These are phyloP conservation scores for Aspergillus sojae DNA, from an alignment of 2,329 filamentous ascomycete genomes.

Conservation along the genomic window DNA sequence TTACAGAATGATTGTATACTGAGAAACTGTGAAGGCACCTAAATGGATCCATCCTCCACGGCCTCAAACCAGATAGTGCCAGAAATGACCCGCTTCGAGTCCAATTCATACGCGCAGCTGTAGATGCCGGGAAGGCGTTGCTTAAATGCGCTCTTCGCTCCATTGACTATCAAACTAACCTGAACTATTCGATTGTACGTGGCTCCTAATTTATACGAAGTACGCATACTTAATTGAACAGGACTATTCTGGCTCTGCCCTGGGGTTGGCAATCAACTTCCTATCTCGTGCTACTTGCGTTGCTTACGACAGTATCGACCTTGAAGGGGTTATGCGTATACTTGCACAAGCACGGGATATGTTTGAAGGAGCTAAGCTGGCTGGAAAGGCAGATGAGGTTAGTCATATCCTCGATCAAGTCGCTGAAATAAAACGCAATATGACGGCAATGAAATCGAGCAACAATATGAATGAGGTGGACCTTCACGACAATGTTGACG, in stretches of 20 bases:
- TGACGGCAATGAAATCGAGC: neutral
- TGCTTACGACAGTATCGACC: neutral
- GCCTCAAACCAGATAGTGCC: neutral
- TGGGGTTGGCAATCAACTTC: neutral
- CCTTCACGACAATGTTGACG: neutral
- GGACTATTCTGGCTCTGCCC: neutral
- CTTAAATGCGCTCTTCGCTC: neutral
- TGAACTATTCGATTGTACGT: neutral
- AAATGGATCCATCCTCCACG: neutral
- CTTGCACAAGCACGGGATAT: neutral
- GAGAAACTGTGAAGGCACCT: neutral
- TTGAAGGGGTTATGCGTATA: neutral
- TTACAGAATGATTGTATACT: neutral
- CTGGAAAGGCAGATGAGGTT: neutral
- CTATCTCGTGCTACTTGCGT: neutral
- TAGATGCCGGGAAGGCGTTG: neutral
- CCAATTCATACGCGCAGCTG: neutral
- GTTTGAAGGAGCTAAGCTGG: neutral
- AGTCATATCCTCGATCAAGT: neutral
- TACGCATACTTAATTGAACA: neutral
- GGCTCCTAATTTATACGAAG: neutral
- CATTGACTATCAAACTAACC: neutral
- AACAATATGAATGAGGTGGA: neutral
- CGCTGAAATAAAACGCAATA: neutral
- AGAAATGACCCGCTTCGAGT: neutral